Evolutionary conservation across 331 rosid genomes (phyloP).

Genomic region (Phaseolus coccineus): DNA sequence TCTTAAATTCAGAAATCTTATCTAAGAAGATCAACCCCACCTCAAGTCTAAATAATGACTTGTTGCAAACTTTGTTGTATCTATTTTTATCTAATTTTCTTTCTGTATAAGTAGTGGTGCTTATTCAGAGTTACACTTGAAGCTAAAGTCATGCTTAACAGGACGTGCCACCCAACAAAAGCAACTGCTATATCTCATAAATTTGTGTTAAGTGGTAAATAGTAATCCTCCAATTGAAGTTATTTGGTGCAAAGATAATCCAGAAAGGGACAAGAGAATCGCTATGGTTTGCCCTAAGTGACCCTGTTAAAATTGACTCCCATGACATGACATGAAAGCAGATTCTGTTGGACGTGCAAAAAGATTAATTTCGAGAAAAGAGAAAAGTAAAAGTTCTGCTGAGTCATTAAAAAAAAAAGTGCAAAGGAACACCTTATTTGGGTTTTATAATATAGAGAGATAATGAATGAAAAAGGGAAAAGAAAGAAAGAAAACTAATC

Average conservation of each 20-base stretch:
- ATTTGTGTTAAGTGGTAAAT: constrained; percentile 35
- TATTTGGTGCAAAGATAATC: constrained; percentile 38
- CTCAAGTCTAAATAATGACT: too few species aligned
- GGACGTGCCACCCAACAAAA: constrained; percentile 71
- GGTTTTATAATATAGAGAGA: too few species aligned
- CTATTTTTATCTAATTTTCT: background rate
- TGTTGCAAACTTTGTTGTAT: too few species aligned
- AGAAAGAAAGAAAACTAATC: too few species aligned
- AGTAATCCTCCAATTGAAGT: constrained; percentile 32
- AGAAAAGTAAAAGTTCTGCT: background rate
- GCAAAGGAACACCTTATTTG: background rate
- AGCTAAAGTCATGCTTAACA: constrained; percentile 67
- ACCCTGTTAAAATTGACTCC: constrained; percentile 40
- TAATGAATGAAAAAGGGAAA: too few species aligned
- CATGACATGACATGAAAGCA: constrained; percentile 31
- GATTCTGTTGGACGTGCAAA: constrained; percentile 9
- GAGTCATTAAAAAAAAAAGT: too few species aligned
- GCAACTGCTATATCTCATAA: constrained; percentile 33
- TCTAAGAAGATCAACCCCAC: too few species aligned
- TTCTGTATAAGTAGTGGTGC: constrained; percentile 25
- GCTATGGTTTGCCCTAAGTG: constrained; percentile 39
- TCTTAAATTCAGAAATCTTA: too few species aligned
- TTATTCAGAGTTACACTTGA: constrained; percentile 58
- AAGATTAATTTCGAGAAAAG: constrained; percentile 20
- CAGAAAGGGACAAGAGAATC: constrained; percentile 37